Percentiles rank a stretch among this genome's conserved stretches.
phyloP scores from a whole-genome alignment of 1,284 basidiomycete species.

The Anthracocystis panici-leucophaei region DNA sequence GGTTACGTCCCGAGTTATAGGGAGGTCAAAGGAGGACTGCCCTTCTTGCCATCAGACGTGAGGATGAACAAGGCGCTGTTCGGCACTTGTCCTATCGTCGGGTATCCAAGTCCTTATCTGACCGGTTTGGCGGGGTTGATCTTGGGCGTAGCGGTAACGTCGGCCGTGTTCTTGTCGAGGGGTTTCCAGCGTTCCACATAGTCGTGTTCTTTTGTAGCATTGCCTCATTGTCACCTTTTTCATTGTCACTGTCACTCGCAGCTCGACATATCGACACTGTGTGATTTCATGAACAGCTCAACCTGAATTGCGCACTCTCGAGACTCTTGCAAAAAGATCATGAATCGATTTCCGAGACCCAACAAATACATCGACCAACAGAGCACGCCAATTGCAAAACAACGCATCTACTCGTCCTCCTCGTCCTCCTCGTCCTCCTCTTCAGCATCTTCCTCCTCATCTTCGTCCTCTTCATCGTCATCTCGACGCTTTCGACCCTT shows the following conservation, averaged over 20 bases:
- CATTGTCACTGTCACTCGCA: neutral
- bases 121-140: conserved; percentile 46
- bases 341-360: conserved; percentile 2
- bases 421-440: conserved; percentile 39
- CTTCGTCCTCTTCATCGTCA: conserved; percentile 26
- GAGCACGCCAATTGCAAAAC: neutral
- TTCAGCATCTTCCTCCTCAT: conserved; percentile 23
- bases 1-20: conserved; percentile 62
- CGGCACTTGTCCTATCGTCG: conserved; percentile 59
- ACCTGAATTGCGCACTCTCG: no score
- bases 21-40: conserved; percentile 45
- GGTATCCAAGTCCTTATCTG: conserved; percentile 57
- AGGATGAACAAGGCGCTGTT: conserved; percentile 52
- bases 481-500: conserved; percentile 20
- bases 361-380: neutral
- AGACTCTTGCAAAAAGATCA: neutral
- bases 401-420: conserved; percentile 31
- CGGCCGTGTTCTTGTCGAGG: conserved; percentile 35
- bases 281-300: neutral
- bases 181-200: conserved; percentile 26
- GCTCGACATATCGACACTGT: neutral
- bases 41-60: conserved; percentile 30
- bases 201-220: neutral
- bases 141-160: conserved; percentile 39
- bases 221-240: conserved; percentile 5